phyloP scores from a whole-genome alignment of 129 eudicot genomes.

The Ambrosia artemisiifolia region DNA sequence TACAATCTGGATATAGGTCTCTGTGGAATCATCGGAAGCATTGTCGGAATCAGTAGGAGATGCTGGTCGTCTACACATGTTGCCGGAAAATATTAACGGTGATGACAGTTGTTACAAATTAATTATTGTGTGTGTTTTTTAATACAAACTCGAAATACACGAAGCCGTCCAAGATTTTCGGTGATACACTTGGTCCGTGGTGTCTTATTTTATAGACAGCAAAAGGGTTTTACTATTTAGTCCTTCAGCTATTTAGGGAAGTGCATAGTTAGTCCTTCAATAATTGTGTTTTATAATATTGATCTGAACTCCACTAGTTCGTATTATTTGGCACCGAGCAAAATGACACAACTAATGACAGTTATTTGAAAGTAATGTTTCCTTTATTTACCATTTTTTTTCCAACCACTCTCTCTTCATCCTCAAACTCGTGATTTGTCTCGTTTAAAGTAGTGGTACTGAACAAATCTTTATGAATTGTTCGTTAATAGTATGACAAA shows the following conservation, averaged over 20 bases:
- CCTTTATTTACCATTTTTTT: neutral
- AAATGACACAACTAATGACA: neutral
- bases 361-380: neutral
- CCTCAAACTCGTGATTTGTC: neutral
- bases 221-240: constrained; percentile 5
- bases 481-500: no score
- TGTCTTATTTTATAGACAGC: constrained; percentile 37
- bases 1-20: constrained; percentile 48
- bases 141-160: neutral
- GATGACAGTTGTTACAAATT: neutral
- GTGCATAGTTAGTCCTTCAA: neutral
- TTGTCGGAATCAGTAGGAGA: constrained; percentile 26
- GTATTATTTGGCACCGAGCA: neutral
- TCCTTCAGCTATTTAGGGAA: neutral
- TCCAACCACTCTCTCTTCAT: neutral
- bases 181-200: neutral
- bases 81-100: constrained; percentile 18
- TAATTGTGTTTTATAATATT: neutral
- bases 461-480: no score
- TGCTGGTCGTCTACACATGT: constrained; percentile 20
- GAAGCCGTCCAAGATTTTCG: constrained; percentile 7
- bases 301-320: neutral
- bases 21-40: constrained; percentile 36
- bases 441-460: neutral
- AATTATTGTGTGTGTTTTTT: neutral